Percentiles rank a stretch among this genome's conserved stretches.
Evolutionary conservation across 2,329 filamentous ascomycete species (phyloP).

Genomic region (Penicillium hordei): DNA sequence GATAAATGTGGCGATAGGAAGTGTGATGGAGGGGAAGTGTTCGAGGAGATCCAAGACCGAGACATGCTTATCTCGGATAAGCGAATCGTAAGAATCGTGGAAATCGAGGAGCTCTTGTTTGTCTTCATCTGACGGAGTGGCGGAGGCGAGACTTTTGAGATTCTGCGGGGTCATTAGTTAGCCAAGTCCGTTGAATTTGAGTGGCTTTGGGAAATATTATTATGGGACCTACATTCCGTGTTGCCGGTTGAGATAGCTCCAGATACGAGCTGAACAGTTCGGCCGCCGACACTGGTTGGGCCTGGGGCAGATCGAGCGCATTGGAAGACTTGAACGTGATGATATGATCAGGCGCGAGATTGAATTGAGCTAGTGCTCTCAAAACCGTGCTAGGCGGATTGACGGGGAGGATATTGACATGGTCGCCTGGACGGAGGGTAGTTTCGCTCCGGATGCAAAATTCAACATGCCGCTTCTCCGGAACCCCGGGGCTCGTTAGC

Average conservation of each 20-base stretch:
- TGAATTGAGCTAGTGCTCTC: background rate
- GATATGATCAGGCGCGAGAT: background rate
- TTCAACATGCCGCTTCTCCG: background rate
- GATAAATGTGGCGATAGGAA: background rate
- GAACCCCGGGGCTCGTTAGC: background rate
- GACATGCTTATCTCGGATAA: background rate
- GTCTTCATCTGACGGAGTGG: background rate
- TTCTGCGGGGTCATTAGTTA: background rate
- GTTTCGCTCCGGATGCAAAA: background rate
- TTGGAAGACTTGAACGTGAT: background rate
- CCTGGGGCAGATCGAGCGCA: background rate
- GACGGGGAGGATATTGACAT: background rate
- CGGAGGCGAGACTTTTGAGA: background rate
- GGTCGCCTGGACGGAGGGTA: background rate
- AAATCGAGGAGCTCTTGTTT: background rate
- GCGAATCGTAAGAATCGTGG: background rate
- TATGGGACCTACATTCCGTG: background rate
- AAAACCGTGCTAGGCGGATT: background rate
- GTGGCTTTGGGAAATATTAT: background rate
- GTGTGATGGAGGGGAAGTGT: background rate
- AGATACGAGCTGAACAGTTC: background rate
- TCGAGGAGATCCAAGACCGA: background rate
- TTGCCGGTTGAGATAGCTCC: background rate
- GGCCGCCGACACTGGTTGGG: background rate
- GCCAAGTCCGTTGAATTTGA: background rate